Evolutionary conservation across 352 stramenopile genomes (phyloP), one percentile per base, ranked within the genome.

Genomic region (Globisporangium ultimum): DNA sequence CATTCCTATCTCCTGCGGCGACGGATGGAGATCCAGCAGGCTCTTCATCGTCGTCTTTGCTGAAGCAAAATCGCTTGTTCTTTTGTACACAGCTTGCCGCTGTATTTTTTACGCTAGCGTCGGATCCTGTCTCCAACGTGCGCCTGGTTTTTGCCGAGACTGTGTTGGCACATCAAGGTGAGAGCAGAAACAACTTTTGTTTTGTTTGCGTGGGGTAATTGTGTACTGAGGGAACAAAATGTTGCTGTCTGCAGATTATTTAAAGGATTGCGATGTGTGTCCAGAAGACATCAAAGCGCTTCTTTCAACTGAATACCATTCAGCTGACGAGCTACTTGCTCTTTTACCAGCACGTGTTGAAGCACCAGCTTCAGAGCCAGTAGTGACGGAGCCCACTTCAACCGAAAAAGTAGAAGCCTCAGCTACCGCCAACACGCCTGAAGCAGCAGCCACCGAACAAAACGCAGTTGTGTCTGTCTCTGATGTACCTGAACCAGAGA

Each of bases 111-210:
- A 63, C 66, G 18, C 54, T 91, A n/a, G 74, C 72, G 5, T 47
- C 67, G 17, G 84, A 93, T 65, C 60, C 64, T 2, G 84, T 93
- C 28, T 89, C 76, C 13, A 93, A 93, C 50, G 84, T 93, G 5
- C 81, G 84, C 15, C 57, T 85, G 14, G 64, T 91, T 43, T 84
- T 88, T 58, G 78, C 66, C 0, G 70, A 81, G 42, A 71, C 73
- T 21, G 48, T 81, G 22, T 36, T 88, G 46, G 55, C 67, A 49
- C 65, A 91, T 64, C 76, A 75, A 67, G 72, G 64, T 78, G 41
- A 28, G 66, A 51, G 5, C 24, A 32, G 24, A 32, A 13, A 5
- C 10, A 34, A 10, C n/a, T 41, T 11, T 21, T 43, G n/a, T 12
- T 12, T 48, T 9, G 17, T 55, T 7, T 40, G 4, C 3, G 10